Evolutionary conservation across 2,329 filamentous ascomycete genomes (phyloP), one percentile per base, ranked within the genome.

Genomic region (Penicillium brevicompactum): DNA sequence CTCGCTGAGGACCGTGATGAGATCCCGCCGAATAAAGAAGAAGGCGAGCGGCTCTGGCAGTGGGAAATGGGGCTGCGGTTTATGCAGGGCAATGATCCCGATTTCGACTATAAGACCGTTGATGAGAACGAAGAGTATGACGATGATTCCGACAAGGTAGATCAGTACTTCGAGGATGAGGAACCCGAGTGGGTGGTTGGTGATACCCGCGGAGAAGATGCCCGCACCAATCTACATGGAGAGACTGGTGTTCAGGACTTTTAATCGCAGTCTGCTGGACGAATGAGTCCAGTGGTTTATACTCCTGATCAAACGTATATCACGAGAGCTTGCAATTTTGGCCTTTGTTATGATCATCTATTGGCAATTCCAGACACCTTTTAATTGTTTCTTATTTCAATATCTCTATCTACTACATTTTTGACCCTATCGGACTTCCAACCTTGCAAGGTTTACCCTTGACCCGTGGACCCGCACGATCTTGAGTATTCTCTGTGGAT

Each of bases 111-210:
- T 68, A 71, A 66, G 1, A 65, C 61, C 2, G 87, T 96, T 5
- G 92, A 96, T 67, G 76, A 78, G 34, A 86, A 89, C 66, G 87
- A 91, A 30, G 86, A 87, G 18, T 87, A 86, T 53, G 91, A 96
- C 69, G 84, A 87, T 72, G 70, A 74, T 79, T 72, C 81, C 68
- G 78, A 84, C 77, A 80, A 83, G 61, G 82, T 93, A 71, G 90
- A 96, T 37, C 81, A 81, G 18, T 96, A 90, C 78, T 92, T 95
- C 68, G 90, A 92, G 21, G 85, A 86, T 5, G 88, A 96, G 77
- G 87, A 90, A 63, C 87, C 89, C 0, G 80, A 80, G 46, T 91
- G 87, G 83, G 78, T 82, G 30, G 77, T 78, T 38, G 80, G 78
- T 48, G 76, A 74, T 6, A 69, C 78, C 2, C 72, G 70, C 11